phyloP scores from a whole-genome alignment of 73 alveolate species.

The Paraurostyla sp. region DNA sequence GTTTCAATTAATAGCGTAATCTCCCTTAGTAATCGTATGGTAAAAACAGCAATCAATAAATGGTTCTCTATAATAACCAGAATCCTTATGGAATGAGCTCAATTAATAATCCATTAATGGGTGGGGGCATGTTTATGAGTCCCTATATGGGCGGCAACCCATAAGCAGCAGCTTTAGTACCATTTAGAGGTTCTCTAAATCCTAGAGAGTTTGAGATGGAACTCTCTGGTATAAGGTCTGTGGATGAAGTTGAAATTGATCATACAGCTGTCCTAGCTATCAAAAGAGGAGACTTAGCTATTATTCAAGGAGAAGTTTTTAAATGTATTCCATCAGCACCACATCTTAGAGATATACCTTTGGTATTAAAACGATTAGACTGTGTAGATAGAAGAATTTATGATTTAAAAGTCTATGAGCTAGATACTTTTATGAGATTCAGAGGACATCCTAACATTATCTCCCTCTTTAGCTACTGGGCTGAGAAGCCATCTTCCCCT shows the following conservation, averaged over 20 bases:
- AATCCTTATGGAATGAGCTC: slow-evolving; percentile 11
- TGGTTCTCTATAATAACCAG: background rate
- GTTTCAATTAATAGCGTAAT: slow-evolving; percentile 44
- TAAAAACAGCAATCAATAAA: background rate
- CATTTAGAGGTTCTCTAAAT: slow-evolving; percentile 25
- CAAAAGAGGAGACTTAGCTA: slow-evolving; percentile 79
- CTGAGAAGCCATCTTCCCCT: slow-evolving; percentile 73
- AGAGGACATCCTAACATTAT: slow-evolving; percentile 76
- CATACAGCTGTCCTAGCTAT: slow-evolving; percentile 73
- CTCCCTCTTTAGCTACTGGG: slow-evolving; percentile 75
- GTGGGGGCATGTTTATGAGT: slow-evolving; percentile 27
- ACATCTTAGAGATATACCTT: slow-evolving; percentile 57
- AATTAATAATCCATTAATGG: slow-evolving; percentile 19
- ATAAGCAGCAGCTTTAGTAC: slow-evolving; percentile 2
- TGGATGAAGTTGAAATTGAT: slow-evolving; percentile 65
- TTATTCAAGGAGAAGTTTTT: slow-evolving; percentile 79
- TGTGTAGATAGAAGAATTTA: slow-evolving; percentile 76
- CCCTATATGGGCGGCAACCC: slow-evolving; percentile 38
- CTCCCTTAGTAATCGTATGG: slow-evolving; percentile 5
- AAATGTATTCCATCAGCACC: slow-evolving; percentile 71
- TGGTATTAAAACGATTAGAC: slow-evolving; percentile 74
- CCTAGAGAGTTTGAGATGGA: slow-evolving; percentile 65
- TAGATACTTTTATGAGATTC: slow-evolving; percentile 75
- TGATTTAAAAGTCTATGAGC: slow-evolving; percentile 71
- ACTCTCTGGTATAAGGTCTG: slow-evolving; percentile 43